These are phyloP conservation scores for Candida buenavistaensis DNA, from an alignment of 1,139 yeast species.

Conservation along the genomic window DNA sequence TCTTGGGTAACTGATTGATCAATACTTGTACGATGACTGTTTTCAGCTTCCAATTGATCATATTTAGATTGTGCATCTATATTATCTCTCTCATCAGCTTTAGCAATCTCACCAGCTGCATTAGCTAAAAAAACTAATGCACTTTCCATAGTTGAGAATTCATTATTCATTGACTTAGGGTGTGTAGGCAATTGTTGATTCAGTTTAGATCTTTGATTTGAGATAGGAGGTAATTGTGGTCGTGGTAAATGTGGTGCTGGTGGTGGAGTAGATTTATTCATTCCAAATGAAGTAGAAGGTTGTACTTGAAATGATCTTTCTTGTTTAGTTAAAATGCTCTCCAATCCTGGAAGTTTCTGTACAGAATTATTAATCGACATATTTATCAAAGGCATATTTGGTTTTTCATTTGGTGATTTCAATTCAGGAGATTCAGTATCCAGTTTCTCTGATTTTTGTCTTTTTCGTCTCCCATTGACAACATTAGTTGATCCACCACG, in stretches of 20 bases:
- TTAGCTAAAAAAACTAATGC: slow-evolving; percentile 72
- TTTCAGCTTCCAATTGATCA: slow-evolving; percentile 41
- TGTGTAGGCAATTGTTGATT: slow-evolving; percentile 2
- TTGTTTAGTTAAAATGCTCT: slow-evolving; percentile 8
- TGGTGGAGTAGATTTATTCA: not conserved
- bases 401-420: slow-evolving; percentile 5
- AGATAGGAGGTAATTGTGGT: slow-evolving; percentile 2
- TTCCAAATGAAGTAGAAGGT: not conserved
- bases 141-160: slow-evolving; percentile 56
- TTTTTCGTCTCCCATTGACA: slow-evolving; percentile 36
- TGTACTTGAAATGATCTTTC: not conserved
- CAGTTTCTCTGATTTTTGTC: slow-evolving; percentile 5
- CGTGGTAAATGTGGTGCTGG: not conserved
- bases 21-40: slow-evolving; percentile 9
- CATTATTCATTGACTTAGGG: slow-evolving; percentile 13
- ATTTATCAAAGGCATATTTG: slow-evolving; percentile 6
- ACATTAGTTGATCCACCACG: slow-evolving; percentile 58
- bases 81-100: slow-evolving; percentile 64
- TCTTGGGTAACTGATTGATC: slow-evolving; percentile 3
- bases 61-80: slow-evolving; percentile 63
- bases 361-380: not conserved
- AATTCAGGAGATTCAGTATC: slow-evolving; percentile 1
- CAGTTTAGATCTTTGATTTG: slow-evolving; percentile 2
- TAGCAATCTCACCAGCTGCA: slow-evolving; percentile 73
- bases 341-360: slow-evolving; percentile 9